Evolutionary conservation across 1,284 basidiomycete species (phyloP).

Genomic region (Ceratobasidium sp.): DNA sequence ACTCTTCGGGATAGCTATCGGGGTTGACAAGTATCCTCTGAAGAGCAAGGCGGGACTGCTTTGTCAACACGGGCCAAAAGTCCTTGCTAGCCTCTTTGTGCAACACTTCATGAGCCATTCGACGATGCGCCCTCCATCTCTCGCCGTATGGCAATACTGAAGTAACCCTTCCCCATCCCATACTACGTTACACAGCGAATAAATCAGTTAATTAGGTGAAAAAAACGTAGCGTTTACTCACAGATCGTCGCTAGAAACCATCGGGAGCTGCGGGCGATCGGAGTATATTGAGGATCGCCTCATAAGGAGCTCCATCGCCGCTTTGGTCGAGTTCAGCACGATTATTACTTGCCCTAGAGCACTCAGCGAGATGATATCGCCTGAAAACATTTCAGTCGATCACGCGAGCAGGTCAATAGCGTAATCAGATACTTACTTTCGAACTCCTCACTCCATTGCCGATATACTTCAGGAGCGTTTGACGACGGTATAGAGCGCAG

Average conservation of each 20-base stretch:
- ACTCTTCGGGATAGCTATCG: constrained; percentile 11
- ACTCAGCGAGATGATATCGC: constrained; percentile 44
- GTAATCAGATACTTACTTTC: background rate
- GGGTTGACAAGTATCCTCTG: constrained; percentile 1
- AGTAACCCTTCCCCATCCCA: constrained; percentile 24
- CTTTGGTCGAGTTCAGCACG: constrained; percentile 46
- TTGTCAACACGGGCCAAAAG: constrained; percentile 23
- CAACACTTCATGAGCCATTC: constrained; percentile 17
- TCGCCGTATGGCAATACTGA: constrained; percentile 27
- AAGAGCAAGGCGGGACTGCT: constrained; percentile 26
- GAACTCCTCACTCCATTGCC: constrained; percentile 21
- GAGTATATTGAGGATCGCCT: constrained; percentile 46
- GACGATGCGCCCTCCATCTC: constrained; percentile 31
- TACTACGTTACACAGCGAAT: background rate
- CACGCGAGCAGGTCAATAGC: background rate
- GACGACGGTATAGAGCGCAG: constrained; percentile 22
- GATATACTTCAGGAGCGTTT: constrained; percentile 18
- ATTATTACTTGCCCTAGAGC: constrained; percentile 44
- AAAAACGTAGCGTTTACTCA: background rate
- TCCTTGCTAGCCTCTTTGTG: constrained; percentile 27
- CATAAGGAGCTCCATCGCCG: constrained; percentile 47
- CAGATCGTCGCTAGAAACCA: constrained; percentile 32
- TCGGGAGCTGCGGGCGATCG: constrained; percentile 40
- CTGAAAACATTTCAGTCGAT: background rate
- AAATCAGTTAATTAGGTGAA: background rate